A percentile compares a stretch with the other conserved stretches of the same genome.
Evolutionary conservation across 2,329 filamentous ascomycete genomes (phyloP).

Genomic region (Cercospora sojina): DNA sequence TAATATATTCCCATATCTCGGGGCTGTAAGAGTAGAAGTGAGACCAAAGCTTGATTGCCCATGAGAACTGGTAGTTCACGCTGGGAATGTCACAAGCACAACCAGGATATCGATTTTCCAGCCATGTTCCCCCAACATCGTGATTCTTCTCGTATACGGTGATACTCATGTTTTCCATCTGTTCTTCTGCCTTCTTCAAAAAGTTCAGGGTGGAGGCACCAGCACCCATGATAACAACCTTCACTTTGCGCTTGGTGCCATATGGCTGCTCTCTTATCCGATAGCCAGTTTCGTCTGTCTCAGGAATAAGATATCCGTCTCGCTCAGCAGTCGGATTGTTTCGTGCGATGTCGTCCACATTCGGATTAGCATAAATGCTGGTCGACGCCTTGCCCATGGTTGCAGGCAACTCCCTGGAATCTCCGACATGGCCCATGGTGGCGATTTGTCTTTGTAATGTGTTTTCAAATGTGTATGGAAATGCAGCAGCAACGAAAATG

Average conservation of each 20-base stretch:
- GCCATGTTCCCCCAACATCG: slow-evolving; percentile 40
- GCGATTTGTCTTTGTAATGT: background rate
- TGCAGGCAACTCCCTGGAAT: background rate
- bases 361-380: slow-evolving; percentile 25
- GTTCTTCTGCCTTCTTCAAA: slow-evolving; percentile 46
- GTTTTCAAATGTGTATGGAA: background rate
- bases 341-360: slow-evolving; percentile 28
- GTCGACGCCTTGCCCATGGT: slow-evolving; percentile 5
- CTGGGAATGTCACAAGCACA: slow-evolving; percentile 50
- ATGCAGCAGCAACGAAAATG: background rate
- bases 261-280: slow-evolving; percentile 46
- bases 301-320: slow-evolving; percentile 38
- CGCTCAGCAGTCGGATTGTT: slow-evolving; percentile 33
- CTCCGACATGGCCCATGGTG: slow-evolving; percentile 11
- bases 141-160: slow-evolving; percentile 41
- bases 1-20: slow-evolving; percentile 53
- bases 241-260: slow-evolving; percentile 43
- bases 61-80: slow-evolving; percentile 53
- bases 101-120: slow-evolving; percentile 42
- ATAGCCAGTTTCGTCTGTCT: slow-evolving; percentile 44
- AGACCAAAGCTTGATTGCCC: slow-evolving; percentile 52
- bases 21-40: slow-evolving; percentile 50
- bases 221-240: slow-evolving; percentile 46
- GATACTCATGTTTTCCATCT: slow-evolving; percentile 44
- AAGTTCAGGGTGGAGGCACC: slow-evolving; percentile 46